Evolutionary conservation across 192 early-diverging fungal genomes (phyloP).

Genomic region (Thoreauomyces humboldtii): DNA sequence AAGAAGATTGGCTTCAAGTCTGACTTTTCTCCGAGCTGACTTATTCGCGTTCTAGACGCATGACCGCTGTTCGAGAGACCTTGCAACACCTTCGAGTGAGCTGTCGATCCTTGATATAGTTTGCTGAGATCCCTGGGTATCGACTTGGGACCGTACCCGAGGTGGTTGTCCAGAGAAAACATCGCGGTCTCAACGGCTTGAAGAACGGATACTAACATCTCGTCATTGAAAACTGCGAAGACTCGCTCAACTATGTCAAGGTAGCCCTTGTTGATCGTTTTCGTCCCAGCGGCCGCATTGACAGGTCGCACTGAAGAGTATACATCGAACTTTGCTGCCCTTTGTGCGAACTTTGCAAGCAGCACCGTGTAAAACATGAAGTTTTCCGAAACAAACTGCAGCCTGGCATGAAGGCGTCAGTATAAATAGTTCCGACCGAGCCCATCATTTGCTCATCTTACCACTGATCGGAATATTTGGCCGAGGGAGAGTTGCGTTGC

Average conservation of each 20-base stretch:
- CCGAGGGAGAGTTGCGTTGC: conserved; percentile 2
- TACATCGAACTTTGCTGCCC: conserved; percentile 20
- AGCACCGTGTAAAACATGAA: conserved; percentile 41
- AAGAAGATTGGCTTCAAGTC: conserved; percentile 4
- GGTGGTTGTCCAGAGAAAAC: conserved; percentile 2
- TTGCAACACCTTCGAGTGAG: conserved; percentile 3
- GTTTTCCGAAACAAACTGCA: conserved; percentile 34
- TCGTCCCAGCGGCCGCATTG: conserved; percentile 1
- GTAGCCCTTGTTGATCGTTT: conserved; percentile 10
- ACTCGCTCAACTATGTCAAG: conserved; percentile 14
- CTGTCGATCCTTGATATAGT: background rate
- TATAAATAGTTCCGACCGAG: too few species aligned
- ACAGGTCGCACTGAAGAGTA: conserved; percentile 19
- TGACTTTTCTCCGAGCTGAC: conserved; percentile 2
- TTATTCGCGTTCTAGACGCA: background rate
- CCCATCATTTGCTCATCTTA: conserved; percentile 5
- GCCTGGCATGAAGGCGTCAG: too few species aligned
- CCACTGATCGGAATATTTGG: conserved; percentile 16
- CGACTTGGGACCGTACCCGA: background rate
- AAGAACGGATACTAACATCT: background rate
- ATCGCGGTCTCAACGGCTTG: conserved; percentile 14
- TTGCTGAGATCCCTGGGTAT: background rate
- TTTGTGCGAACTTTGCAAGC: conserved; percentile 25
- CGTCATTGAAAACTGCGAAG: conserved; percentile 17
- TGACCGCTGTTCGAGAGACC: conserved; percentile 7